Evolutionary conservation across 176 grass and related monocot species (phyloP).

Genomic region (Olyra latifolia): DNA sequence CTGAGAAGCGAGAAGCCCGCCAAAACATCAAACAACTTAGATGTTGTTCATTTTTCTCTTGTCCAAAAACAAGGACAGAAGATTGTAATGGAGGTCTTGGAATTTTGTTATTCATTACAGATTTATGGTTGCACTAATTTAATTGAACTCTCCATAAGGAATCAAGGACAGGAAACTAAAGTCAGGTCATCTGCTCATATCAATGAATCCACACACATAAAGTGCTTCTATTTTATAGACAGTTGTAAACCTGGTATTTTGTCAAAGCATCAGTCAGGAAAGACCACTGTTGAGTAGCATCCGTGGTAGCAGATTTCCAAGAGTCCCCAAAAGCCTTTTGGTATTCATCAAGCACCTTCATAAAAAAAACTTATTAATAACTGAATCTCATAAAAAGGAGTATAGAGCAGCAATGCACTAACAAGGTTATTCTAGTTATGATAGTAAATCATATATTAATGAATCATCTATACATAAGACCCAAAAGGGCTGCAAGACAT

Average conservation of each 20-base stretch:
- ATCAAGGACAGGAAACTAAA: background rate
- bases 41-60: background rate
- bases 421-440: background rate
- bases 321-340: constrained; percentile 93
- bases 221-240: background rate
- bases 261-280: constrained; percentile 82
- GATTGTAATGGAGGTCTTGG: background rate
- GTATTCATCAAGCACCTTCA: constrained; percentile 98
- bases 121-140: background rate
- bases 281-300: constrained; percentile 78
- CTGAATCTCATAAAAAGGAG: background rate
- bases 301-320: constrained; percentile 59
- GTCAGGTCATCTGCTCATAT: background rate
- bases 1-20: background rate
- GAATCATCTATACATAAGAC: background rate
- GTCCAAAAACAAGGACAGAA: constrained; percentile 18
- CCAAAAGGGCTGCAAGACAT: background rate
- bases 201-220: background rate
- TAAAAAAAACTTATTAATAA: constrained; percentile 14
- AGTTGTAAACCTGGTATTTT: constrained; percentile 77
- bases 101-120: background rate
- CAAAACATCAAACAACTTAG: background rate
- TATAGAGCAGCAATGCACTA: background rate
- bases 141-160: background rate
- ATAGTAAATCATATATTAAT: background rate